Evolutionary conservation across 768 basidiomycete species (phyloP), one percentile per base, ranked within the genome.

Genomic region (Nevesoporus exiguus): DNA sequence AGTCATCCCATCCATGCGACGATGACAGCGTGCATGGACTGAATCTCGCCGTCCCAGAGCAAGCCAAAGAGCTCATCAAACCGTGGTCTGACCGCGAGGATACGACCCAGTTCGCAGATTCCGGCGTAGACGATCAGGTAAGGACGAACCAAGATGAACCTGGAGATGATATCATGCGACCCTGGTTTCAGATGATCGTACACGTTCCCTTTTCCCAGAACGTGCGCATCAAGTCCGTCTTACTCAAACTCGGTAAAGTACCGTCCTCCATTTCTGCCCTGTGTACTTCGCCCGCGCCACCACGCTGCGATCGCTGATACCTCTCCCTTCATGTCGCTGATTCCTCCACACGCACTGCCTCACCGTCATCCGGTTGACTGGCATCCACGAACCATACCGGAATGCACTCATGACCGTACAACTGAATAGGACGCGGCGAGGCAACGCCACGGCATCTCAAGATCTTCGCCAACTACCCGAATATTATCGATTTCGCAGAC

Each of bases 121-220:
- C 90, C 0, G 85, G 83, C 30, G 90, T 92, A 14, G 91, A 93
- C 59, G 90, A 93, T 64, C 89, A 93, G 80, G 90, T 88, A 56
- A 46, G 75, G 55, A 30, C 24, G 42, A 56, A 39, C 54, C 25
- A 52, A 40, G 37, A 40, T n/a, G 50, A 36, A 14, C 50, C 44
- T 15, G 21, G 15, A 34, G n/a, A 39, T 49, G 44, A 33, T 49
- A 49, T 63, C 49, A 66, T 53, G 44, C 47, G 47, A 56, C 52
- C 57, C 55, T 65, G 37, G 15, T 25, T 43, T 42, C 60, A 93
- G 90, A 75, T 92, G 51, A 86, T 93, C 62, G 77, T 93, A 55
- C 89, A 91, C 67, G 71, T 93, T 45, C 88, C 91, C 0, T 93
- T 93, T 74, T 78, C 78, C 1, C 80, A 91, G 66, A 87, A 84